phyloP scores from a whole-genome alignment of 805 yeast genomes.

The Metschnikowia borealis region DNA sequence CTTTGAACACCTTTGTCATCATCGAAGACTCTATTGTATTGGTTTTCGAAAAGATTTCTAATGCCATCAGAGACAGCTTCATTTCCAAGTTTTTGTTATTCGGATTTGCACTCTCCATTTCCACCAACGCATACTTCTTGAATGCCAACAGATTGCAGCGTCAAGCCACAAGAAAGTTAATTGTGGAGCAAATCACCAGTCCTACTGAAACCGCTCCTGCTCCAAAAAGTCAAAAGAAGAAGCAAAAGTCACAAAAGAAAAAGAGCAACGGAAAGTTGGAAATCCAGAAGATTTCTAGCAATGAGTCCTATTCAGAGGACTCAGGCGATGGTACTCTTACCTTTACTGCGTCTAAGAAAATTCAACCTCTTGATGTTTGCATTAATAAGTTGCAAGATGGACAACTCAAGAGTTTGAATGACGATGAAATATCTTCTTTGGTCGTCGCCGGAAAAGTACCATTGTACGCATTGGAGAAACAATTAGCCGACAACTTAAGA shows the following conservation, averaged over 20 bases:
- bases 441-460: conserved; percentile 79
- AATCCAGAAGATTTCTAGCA: not conserved
- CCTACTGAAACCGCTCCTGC: conserved; percentile 17
- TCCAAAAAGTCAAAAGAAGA: not conserved
- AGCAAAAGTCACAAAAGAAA: not conserved
- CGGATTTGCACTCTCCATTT: conserved; percentile 68
- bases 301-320: conserved; percentile 6
- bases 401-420: conserved; percentile 55
- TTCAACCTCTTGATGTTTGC: conserved; percentile 61
- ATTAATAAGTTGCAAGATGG: conserved; percentile 65
- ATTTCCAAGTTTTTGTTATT: conserved; percentile 74
- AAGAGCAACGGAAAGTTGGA: not conserved
- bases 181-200: conserved; percentile 36
- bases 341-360: conserved; percentile 19
- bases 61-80: conserved; percentile 73
- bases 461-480: conserved; percentile 90
- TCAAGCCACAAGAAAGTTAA: conserved; percentile 37
- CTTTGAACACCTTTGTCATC: conserved; percentile 51
- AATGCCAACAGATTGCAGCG: conserved; percentile 77
- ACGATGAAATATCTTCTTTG: conserved; percentile 71
- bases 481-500: conserved; percentile 79
- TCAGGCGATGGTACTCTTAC: conserved; percentile 19
- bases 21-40: conserved; percentile 58
- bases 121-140: conserved; percentile 78
- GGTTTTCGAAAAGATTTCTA: conserved; percentile 52